Percentiles rank a stretch among this genome's conserved stretches.
phyloP scores from a whole-genome alignment of 768 basidiomycete genomes.

The Mycena belliarum region DNA sequence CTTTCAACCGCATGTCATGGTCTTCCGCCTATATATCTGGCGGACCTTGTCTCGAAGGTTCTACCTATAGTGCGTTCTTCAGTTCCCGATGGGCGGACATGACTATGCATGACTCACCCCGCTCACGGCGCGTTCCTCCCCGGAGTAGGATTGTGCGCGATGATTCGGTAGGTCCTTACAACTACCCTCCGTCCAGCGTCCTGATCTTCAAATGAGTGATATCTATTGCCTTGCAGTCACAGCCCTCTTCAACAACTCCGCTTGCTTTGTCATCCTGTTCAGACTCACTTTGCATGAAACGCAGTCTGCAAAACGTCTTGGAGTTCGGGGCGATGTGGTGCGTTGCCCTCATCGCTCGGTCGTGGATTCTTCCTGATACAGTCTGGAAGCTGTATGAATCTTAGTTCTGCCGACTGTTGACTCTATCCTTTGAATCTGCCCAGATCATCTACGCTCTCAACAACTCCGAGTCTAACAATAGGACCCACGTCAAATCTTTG shows the following conservation, averaged over 20 bases:
- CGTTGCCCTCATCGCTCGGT: neutral
- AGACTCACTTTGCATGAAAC: neutral
- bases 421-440: neutral
- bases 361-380: neutral
- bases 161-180: conserved; percentile 10
- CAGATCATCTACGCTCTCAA: no score
- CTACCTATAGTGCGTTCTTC: neutral
- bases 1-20: no score
- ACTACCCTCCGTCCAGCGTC: neutral
- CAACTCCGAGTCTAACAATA: no score
- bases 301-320: neutral
- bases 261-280: no score
- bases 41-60: neutral
- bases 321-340: neutral
- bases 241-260: no score
- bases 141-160: neutral
- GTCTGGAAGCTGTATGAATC: neutral
- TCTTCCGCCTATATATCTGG: no score
- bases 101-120: neutral
- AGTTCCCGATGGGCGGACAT: neutral
- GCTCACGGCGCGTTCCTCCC: neutral
- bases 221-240: neutral
- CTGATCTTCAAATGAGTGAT: neutral
- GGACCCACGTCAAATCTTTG: neutral
- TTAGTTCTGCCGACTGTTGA: neutral